phyloP scores from a whole-genome alignment of 1,139 yeast genomes.

The Maudiozyma humilis region DNA sequence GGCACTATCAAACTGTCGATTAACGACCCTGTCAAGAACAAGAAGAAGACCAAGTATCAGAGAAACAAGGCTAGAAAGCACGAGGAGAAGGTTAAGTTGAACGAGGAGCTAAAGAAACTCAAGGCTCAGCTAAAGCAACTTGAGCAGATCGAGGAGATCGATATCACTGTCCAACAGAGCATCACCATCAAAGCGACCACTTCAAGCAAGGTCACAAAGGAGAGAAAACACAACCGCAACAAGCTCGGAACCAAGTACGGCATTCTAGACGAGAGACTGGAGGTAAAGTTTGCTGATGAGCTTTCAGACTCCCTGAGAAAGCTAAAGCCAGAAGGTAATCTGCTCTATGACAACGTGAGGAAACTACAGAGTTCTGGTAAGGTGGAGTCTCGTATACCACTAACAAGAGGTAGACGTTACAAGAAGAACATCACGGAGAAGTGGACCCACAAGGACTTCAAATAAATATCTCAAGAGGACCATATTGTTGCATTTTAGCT shows the following conservation, averaged over 20 bases:
- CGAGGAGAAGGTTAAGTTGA: conserved; percentile 49
- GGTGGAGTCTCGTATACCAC: conserved; percentile 75
- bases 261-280: conserved; percentile 57
- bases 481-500: background rate
- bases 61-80: conserved; percentile 67
- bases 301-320: conserved; percentile 76
- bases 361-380: conserved; percentile 76
- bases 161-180: conserved; percentile 20
- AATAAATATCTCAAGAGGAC: conserved; percentile 40
- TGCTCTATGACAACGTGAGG: conserved; percentile 74
- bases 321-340: conserved; percentile 84
- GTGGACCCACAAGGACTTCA: conserved; percentile 87
- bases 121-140: conserved; percentile 52
- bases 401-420: conserved; percentile 55
- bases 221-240: conserved; percentile 32
- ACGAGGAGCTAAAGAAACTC: conserved; percentile 48
- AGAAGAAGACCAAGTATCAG: conserved; percentile 69
- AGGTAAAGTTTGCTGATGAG: conserved; percentile 84
- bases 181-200: background rate
- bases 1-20: conserved; percentile 46
- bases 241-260: conserved; percentile 47
- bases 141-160: conserved; percentile 46
- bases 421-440: conserved; percentile 74
- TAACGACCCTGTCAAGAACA: conserved; percentile 60
- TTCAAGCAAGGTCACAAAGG: conserved; percentile 16